Percentiles rank a stretch among this genome's conserved stretches.
phyloP scores from a whole-genome alignment of 495 filamentous ascomycete species.

The Aspergillus sparsus region DNA sequence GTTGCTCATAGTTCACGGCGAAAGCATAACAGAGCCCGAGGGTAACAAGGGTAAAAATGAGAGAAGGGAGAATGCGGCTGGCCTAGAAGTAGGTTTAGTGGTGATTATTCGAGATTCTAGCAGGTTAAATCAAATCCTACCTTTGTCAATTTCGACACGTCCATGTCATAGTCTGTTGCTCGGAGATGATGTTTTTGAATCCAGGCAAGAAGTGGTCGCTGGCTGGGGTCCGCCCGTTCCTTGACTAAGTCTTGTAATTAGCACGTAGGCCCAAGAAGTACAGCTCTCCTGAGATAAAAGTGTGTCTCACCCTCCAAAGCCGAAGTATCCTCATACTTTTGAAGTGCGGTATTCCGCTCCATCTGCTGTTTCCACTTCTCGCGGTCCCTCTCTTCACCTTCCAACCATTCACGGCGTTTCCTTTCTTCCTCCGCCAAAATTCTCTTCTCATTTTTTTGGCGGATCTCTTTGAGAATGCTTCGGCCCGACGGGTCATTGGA shows the following conservation, averaged over 20 bases:
- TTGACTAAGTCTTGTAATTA: constrained; percentile 28
- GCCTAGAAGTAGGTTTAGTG: constrained; percentile 23
- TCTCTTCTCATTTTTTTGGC: constrained; percentile 48
- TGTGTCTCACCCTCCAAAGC: constrained; percentile 37
- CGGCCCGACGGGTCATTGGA: constrained; percentile 43
- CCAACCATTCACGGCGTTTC: constrained; percentile 46
- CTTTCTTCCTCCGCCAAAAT: constrained; percentile 50
- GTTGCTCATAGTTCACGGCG: constrained; percentile 63
- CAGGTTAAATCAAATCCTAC: constrained; percentile 25
- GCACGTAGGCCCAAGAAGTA: background rate
- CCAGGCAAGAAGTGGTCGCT: constrained; percentile 50
- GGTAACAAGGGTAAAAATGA: constrained; percentile 55
- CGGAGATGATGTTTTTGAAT: constrained; percentile 49
- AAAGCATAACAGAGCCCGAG: constrained; percentile 54
- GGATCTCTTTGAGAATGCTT: constrained; percentile 52
- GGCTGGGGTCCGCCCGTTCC: constrained; percentile 45
- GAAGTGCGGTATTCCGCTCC: constrained; percentile 49
- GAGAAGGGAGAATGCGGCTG: constrained; percentile 66
- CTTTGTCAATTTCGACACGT: constrained; percentile 36
- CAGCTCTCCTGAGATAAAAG: too few species aligned
- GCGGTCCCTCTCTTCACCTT: constrained; percentile 41
- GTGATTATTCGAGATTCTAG: background rate
- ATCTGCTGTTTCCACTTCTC: constrained; percentile 44
- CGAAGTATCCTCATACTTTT: constrained; percentile 46
- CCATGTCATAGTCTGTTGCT: constrained; percentile 37